These are phyloP conservation scores for Clarireedia homoeocarpa DNA, from an alignment of 2,329 filamentous ascomycete genomes.

Conservation along the genomic window DNA sequence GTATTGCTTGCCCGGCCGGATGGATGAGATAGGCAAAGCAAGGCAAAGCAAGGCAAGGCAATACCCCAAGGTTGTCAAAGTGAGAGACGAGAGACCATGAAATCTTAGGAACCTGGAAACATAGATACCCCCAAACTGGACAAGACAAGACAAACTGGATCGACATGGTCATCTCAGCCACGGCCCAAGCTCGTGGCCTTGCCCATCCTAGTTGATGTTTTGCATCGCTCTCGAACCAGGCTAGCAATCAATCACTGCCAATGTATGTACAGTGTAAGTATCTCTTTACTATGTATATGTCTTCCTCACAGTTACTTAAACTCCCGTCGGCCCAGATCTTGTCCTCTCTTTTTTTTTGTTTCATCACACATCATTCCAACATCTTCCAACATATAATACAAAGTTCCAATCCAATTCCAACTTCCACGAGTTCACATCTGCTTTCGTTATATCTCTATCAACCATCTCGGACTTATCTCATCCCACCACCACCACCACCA, in stretches of 20 bases:
- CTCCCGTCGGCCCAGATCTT: neutral
- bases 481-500: neutral
- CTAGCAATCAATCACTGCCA: neutral
- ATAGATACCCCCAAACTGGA: neutral
- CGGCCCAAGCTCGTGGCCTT: conserved; percentile 4
- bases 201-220: conserved; percentile 2
- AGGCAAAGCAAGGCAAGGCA: neutral
- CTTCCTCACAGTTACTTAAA: conserved; percentile 2
- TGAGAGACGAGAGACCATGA: neutral
- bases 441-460: neutral
- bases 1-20: neutral
- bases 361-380: conserved; percentile 3
- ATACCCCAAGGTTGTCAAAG: neutral
- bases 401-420: conserved; percentile 2
- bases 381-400: conserved; percentile 3
- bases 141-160: conserved; percentile 1
- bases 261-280: neutral
- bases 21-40: neutral
- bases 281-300: neutral
- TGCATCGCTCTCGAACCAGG: conserved; percentile 3
- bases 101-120: neutral
- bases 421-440: neutral
- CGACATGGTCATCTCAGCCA: conserved; percentile 5
- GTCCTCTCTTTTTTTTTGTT: conserved; percentile 4
- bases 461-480: neutral